These are phyloP conservation scores for Saprolegnia parasitica DNA, from an alignment of 352 stramenopile species.

Conservation along the genomic window DNA sequence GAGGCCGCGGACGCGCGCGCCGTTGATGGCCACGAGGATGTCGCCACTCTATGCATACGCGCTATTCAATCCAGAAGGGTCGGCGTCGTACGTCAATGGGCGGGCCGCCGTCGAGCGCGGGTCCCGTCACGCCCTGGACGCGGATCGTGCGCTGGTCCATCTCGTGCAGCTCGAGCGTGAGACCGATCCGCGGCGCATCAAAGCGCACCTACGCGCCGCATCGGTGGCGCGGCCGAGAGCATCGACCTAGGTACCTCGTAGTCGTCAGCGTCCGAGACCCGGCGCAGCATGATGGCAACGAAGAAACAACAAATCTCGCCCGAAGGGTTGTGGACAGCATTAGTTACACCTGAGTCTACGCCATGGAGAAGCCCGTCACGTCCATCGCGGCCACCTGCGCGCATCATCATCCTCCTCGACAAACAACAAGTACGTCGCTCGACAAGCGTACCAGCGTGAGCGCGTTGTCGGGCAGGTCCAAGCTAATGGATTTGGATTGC, in stretches of 20 bases:
- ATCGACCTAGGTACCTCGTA: constrained; percentile 5
- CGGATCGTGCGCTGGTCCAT: background rate
- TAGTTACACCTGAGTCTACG: constrained; percentile 4
- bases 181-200: constrained; percentile 1
- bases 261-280: background rate
- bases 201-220: constrained; percentile 10
- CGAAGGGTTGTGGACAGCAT: background rate
- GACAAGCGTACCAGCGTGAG: constrained; percentile 2
- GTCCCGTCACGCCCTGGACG: constrained; percentile 8
- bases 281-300: background rate
- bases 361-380: constrained; percentile 24
- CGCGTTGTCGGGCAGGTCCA: constrained; percentile 17
- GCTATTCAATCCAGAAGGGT: background rate
- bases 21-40: constrained; percentile 5
- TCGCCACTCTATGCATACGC: constrained; percentile 2
- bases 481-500: no score
- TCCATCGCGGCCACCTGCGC: constrained; percentile 16
- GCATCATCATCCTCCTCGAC: background rate
- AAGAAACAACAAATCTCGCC: background rate
- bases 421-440: no score
- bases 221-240: background rate
- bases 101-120: background rate
- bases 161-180: constrained; percentile 14
- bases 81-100: constrained; percentile 1
- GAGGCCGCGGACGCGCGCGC: background rate